Conservation (phyloP, 2,329 filamentous ascomycete species). For the Dryadomyces quercus-mongolicae region DNA sequence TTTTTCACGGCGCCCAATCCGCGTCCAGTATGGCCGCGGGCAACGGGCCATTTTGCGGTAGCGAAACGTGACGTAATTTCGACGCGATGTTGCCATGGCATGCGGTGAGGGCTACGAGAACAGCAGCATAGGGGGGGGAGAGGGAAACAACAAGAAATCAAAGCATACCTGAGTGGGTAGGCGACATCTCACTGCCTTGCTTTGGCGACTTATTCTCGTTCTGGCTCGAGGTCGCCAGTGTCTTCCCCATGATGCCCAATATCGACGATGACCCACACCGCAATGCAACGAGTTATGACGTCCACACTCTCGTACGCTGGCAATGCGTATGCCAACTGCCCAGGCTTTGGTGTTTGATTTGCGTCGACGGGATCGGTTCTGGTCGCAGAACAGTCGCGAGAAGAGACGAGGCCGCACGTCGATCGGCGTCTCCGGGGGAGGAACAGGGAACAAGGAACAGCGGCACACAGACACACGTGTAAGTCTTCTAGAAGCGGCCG, state of each 20-base stretch:
- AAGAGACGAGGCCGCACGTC: background rate
- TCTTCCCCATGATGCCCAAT: constrained; percentile 33
- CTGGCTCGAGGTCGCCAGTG: constrained; percentile 25
- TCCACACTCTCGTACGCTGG: background rate
- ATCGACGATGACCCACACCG: background rate
- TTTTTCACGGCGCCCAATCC: no score
- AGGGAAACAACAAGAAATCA: constrained; percentile 13
- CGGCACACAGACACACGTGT: background rate
- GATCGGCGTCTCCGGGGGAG: background rate
- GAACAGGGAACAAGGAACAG: no score
- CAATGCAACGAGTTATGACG: background rate
- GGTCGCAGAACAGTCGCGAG: background rate
- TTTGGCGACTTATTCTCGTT: constrained; percentile 37
- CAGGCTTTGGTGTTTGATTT: background rate
- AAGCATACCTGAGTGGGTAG: constrained; percentile 29
- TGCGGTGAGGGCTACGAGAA: background rate
- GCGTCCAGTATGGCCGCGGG: background rate
- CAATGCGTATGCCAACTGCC: background rate
- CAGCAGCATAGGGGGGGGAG: background rate
- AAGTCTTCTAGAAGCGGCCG: background rate
- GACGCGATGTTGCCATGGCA: background rate
- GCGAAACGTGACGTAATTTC: background rate
- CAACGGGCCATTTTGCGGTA: no score
- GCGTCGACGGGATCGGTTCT: background rate
- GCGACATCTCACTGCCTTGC: constrained; percentile 26